Evolutionary conservation across 768 basidiomycete genomes (phyloP), one percentile per base, ranked within the genome.

Genomic region (Pholiota conissans): DNA sequence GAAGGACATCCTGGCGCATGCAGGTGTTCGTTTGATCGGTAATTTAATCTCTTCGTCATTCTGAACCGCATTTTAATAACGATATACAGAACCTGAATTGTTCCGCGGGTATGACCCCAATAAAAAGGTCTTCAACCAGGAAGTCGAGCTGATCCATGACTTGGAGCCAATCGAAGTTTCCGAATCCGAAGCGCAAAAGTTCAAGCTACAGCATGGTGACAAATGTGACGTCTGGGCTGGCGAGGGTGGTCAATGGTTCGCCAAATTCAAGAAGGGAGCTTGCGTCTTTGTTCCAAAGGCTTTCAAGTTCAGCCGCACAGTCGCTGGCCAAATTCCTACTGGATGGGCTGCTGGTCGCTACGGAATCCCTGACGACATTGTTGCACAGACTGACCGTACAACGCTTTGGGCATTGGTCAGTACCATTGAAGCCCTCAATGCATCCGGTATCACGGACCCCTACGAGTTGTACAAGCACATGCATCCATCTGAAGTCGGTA

Each of bases 261-360:
- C 95, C 70, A 97, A 98, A 76, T 88, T 98, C 81, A 98, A 98
- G 88, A 96, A 93, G 75, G 97, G 97, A 50, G 95, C 97, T 10
- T 87, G 92, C 45, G 79, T 99, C 60, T 81, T 88, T 62, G 87
- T 98, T 40, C 96, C 97, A 49, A 99, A 99, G 76, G 91, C 96
- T 2, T 88, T 98, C 84, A 84, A 82, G 63, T 98, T 98, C 82
- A 92, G 87, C 69, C 91, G 96, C 49, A 84, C 91, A 40, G 97
- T 98, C 48, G 95, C 92, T 47, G 96, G 95, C 46, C 97, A 98
- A 72, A 81, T 99, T 55, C 97, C 97, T 3, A 97, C 95, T 22
- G 97, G 97, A 14, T 99, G 97, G 96, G 80, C 94, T 63, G 95
- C 96, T 57, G 90, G 91, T 30, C 90, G 95, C 54, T 99, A 96